Conservation (phyloP, 441 rosid genomes). For the Bocquillonia castaneifolia region DNA sequence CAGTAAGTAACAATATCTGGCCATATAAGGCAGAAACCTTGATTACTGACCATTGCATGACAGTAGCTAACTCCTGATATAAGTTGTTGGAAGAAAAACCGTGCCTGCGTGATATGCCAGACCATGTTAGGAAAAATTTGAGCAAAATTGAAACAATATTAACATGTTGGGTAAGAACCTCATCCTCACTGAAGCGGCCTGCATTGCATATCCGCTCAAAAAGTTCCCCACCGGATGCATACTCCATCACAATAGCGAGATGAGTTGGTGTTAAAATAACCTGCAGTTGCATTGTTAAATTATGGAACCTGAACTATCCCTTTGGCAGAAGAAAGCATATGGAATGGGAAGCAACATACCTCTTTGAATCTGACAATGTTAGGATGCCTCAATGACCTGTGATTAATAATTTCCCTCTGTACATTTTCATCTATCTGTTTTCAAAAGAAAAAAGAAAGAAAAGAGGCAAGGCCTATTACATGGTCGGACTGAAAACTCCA, state of each 20-base stretch:
- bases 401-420: slow-evolving; percentile 89
- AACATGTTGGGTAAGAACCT: slow-evolving; percentile 40
- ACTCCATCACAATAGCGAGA: slow-evolving; percentile 99
- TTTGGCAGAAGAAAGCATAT: background rate
- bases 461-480: background rate
- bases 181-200: slow-evolving; percentile 97
- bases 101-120: slow-evolving; percentile 52
- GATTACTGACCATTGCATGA: slow-evolving; percentile 71
- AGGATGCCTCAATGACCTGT: slow-evolving; percentile 89
- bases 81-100: slow-evolving; percentile 97
- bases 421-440: slow-evolving; percentile 96
- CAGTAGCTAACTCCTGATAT: slow-evolving; percentile 96
- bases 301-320: slow-evolving; percentile 1
- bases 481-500: background rate
- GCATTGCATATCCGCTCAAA: slow-evolving; percentile 95
- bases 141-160: background rate
- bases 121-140: background rate
- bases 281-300: slow-evolving; percentile 31
- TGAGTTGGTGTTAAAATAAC: slow-evolving; percentile 90
- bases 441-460: slow-evolving; percentile 1
- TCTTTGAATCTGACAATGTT: slow-evolving; percentile 95
- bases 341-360: slow-evolving; percentile 39
- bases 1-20: slow-evolving; percentile 7
- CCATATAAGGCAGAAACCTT: slow-evolving; percentile 14
- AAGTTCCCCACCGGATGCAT: slow-evolving; percentile 96